Base-by-base conservation (phyloP, 148 eudicot genomes). In the Rhododendron vialii region DNA sequence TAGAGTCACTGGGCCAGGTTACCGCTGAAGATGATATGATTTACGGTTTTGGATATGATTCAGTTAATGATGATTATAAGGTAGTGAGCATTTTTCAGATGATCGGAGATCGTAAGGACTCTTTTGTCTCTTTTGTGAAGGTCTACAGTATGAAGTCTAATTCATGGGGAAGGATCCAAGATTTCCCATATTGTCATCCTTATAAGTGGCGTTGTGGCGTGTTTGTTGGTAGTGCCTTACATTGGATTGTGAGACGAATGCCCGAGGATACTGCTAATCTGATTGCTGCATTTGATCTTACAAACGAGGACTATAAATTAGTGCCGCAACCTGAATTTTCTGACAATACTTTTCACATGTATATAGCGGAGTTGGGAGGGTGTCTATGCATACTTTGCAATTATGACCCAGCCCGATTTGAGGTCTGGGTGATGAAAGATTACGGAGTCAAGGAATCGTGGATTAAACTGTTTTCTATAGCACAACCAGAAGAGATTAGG, bases 11-110 rank as follows among this genome's bases (percentile, higher is more conserved):
- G 12, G 81, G 24, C 47, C 35, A 14, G 11, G 57, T 33, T 38
- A 15, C 81, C 8, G 6, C 3, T 48, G 10, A 35, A 33, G 2
- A 80, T 7, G 14, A 80, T 5, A n/a, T 13, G 7, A 48, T 26
- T 13, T 47, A 80, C 15, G 83, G 63, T 7, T 50, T 50, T n/a
- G 61, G 83, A 24, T 91, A 89, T 87, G 92, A 91, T 86, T 61
- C 26, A 35, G 86, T 86, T 28, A 43, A 4, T 50, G 91, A 91
- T 88, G 92, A 90, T 81, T 90, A 90, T 83, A 90, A 90, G 33
- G 76, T 92, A 84, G 87, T 90, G 24, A 87, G 92, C 76, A 73
- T 89, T 9, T 76, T 85, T 13, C 86, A 92, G 83, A 83, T 41
- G 83, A 50, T 22, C 81, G 17, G 48, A 67, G 69, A 69, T 69